Percentiles rank a stretch among this genome's conserved stretches.
Evolutionary conservation across 352 stramenopile genomes (phyloP).

Genomic region (Globisporangium yorkense): DNA sequence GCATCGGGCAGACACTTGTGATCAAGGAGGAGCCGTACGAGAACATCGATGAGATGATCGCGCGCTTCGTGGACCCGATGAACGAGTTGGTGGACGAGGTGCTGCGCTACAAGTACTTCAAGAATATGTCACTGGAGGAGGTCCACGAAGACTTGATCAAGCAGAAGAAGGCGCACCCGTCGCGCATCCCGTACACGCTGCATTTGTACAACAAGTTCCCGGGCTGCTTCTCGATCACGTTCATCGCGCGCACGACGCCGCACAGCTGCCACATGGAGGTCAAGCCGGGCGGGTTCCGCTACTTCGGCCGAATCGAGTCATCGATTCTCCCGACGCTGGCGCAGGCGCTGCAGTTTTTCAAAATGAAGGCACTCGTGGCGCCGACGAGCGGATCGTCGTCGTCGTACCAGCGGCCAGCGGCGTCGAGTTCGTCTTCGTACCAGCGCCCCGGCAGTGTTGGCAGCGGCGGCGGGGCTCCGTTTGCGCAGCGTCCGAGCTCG

Average conservation of each 20-base stretch:
- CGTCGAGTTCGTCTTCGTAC: slow-evolving; percentile 29
- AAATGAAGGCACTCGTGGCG: slow-evolving; percentile 79
- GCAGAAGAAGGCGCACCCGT: slow-evolving; percentile 84
- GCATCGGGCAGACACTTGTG: slow-evolving; percentile 72
- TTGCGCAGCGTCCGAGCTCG: slow-evolving; percentile 42
- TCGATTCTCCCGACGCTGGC: slow-evolving; percentile 73
- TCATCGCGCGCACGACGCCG: slow-evolving; percentile 75
- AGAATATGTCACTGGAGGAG: slow-evolving; percentile 53
- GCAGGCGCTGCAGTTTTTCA: slow-evolving; percentile 86
- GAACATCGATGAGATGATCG: slow-evolving; percentile 86
- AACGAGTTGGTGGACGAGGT: slow-evolving; percentile 86
- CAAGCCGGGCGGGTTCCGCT: slow-evolving; percentile 77
- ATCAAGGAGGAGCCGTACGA: slow-evolving; percentile 87
- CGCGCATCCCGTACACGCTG: slow-evolving; percentile 77
- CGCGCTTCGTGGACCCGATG: slow-evolving; percentile 86
- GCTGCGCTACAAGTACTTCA: slow-evolving; percentile 85
- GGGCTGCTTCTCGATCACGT: slow-evolving; percentile 87
- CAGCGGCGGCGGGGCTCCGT: slow-evolving; percentile 32
- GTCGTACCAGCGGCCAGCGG: slow-evolving; percentile 10
- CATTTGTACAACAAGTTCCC: slow-evolving; percentile 86
- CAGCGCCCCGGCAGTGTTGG: slow-evolving; percentile 29
- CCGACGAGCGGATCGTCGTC: slow-evolving; percentile 32
- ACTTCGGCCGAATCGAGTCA: slow-evolving; percentile 86
- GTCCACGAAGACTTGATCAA: slow-evolving; percentile 86
- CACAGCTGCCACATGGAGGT: slow-evolving; percentile 87